phyloP scores from a whole-genome alignment of 192 early-diverging fungal genomes.

The Coemansia sp. region DNA sequence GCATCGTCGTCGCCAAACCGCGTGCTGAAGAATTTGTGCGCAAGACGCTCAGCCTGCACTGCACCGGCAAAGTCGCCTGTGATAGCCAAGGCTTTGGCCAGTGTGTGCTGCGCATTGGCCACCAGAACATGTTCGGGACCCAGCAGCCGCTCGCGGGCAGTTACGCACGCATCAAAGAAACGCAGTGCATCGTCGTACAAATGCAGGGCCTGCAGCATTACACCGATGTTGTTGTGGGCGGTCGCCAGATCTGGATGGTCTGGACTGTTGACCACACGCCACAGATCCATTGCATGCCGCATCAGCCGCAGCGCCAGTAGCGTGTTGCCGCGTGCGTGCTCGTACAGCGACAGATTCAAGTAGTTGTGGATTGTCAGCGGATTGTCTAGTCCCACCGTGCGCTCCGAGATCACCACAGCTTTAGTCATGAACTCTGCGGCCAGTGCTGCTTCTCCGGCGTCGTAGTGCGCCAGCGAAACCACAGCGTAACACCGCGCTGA shows the following conservation, averaged over 20 bases:
- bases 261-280: conserved; percentile 74
- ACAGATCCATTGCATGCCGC: conserved; percentile 78
- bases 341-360: conserved; percentile 87
- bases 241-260: conserved; percentile 84
- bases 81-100: conserved; percentile 73
- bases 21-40: conserved; percentile 62
- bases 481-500: conserved; percentile 82
- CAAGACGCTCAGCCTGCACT: conserved; percentile 67
- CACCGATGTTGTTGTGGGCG: conserved; percentile 65
- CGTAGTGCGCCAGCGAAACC: conserved; percentile 80
- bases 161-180: conserved; percentile 73
- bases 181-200: conserved; percentile 60
- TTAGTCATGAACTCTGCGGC: conserved; percentile 64
- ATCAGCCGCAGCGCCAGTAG: conserved; percentile 70
- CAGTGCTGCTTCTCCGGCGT: conserved; percentile 68
- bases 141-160: conserved; percentile 65
- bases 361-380: conserved; percentile 87
- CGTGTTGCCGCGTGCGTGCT: conserved; percentile 75
- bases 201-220: conserved; percentile 73
- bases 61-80: conserved; percentile 76
- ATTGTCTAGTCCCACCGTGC: conserved; percentile 82
- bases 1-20: conserved; percentile 70
- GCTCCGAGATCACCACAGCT: conserved; percentile 82
- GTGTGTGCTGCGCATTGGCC: conserved; percentile 66
- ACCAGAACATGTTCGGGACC: conserved; percentile 72